Evolutionary conservation across 2,329 filamentous ascomycete species (phyloP).

Genomic region (Chaetomiaceae sp.): DNA sequence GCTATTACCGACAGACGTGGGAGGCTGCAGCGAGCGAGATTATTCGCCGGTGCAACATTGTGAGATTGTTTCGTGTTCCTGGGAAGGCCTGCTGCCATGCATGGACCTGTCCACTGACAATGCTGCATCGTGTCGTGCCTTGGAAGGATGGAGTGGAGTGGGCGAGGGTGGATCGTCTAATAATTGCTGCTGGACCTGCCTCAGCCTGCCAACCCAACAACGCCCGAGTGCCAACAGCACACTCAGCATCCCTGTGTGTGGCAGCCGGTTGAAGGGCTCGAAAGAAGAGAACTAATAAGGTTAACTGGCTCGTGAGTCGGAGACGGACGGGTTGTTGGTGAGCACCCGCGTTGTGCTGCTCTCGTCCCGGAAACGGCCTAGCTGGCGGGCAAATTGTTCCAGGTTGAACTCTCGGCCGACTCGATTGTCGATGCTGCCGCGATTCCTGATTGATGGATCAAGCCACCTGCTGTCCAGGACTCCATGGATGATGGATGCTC

Average conservation of each 20-base stretch:
- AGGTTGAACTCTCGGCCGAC: neutral
- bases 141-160: conserved; percentile 6
- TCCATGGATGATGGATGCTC: too few species aligned
- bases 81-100: conserved; percentile 1
- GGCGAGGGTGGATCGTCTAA: conserved; percentile 3
- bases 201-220: too few species aligned
- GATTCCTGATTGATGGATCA: too few species aligned
- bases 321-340: too few species aligned
- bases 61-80: conserved; percentile 12
- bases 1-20: neutral
- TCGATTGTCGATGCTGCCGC: too few species aligned
- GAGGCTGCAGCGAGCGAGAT: neutral
- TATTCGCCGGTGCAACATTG: conserved; percentile 6
- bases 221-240: neutral
- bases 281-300: too few species aligned
- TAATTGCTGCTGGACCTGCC: conserved; percentile 8
- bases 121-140: conserved; percentile 6
- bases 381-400: neutral
- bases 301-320: too few species aligned
- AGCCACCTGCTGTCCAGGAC: too few species aligned
- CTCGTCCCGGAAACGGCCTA: neutral
- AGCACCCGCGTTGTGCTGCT: neutral
- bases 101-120: conserved; percentile 11
- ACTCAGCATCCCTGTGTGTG: conserved; percentile 10
- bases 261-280: conserved; percentile 2